phyloP scores from a whole-genome alignment of 2,329 filamentous ascomycete genomes.

The Hymenoscyphus occultus region DNA sequence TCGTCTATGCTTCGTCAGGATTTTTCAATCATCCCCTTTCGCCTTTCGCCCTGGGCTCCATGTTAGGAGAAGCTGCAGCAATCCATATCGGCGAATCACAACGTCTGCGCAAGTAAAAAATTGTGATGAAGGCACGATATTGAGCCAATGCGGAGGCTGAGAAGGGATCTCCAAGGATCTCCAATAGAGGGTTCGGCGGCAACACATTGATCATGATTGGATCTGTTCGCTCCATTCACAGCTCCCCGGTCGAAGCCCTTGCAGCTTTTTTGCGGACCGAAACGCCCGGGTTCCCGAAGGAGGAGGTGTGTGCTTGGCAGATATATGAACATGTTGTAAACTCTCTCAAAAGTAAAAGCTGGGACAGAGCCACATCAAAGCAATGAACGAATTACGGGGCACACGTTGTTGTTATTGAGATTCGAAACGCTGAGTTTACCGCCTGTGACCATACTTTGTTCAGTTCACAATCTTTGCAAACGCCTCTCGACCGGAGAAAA shows the following conservation, averaged over 20 bases:
- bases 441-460: not conserved
- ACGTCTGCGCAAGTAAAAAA: conserved; percentile 3
- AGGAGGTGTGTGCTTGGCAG: not conserved
- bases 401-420: not conserved
- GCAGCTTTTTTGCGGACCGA: not conserved
- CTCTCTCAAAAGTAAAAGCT: not conserved
- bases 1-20: conserved; percentile 3
- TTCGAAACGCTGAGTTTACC: not conserved
- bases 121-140: conserved; percentile 13
- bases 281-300: conserved; percentile 1
- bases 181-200: conserved; percentile 12
- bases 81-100: conserved; percentile 9
- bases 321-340: not conserved
- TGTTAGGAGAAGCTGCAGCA: not conserved
- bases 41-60: not conserved
- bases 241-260: not conserved
- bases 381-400: not conserved
- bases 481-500: not conserved
- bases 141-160: conserved; percentile 12
- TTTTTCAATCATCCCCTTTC: not conserved
- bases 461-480: not conserved
- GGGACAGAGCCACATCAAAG: not conserved
- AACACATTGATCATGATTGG: conserved; percentile 9
- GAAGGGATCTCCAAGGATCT: not conserved
- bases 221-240: not conserved